Percentiles rank a stretch among this genome's conserved stretches.
phyloP scores from a whole-genome alignment of 345 rosid genomes.

The Cardamine resedifolia region DNA sequence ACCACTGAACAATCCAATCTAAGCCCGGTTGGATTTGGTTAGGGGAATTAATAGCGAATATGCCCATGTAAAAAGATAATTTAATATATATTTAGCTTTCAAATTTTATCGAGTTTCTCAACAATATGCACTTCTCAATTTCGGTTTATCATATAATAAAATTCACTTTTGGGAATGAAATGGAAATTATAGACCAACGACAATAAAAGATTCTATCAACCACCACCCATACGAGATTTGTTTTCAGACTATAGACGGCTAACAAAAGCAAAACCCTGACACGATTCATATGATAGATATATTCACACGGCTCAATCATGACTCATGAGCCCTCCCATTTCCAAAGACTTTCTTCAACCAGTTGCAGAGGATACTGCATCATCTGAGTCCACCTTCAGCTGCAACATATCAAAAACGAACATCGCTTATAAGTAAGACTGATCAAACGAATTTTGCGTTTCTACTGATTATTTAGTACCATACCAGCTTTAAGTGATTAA shows the following conservation, averaged over 20 bases:
- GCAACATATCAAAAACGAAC: constrained; percentile 33
- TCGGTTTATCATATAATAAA: not conserved
- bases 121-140: not conserved
- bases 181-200: constrained; percentile 12
- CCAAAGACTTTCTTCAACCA: constrained; percentile 4
- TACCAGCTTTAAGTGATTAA: constrained; percentile 82
- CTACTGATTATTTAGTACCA: constrained; percentile 37
- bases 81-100: not conserved
- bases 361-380: constrained; percentile 50
- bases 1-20: not conserved
- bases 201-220: not conserved
- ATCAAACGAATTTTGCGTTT: not conserved
- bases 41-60: not conserved
- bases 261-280: not conserved
- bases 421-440: not conserved
- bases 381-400: constrained; percentile 79
- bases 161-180: not conserved
- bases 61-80: not conserved
- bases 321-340: constrained; percentile 2
- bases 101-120: not conserved
- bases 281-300: not conserved
- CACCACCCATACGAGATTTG: not conserved
- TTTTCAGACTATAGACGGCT: not conserved
- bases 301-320: constrained; percentile 25
- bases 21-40: not conserved